Evolutionary conservation across 768 basidiomycete species (phyloP), one percentile per base, ranked within the genome.

Genomic region (Leccinum uliginosum): DNA sequence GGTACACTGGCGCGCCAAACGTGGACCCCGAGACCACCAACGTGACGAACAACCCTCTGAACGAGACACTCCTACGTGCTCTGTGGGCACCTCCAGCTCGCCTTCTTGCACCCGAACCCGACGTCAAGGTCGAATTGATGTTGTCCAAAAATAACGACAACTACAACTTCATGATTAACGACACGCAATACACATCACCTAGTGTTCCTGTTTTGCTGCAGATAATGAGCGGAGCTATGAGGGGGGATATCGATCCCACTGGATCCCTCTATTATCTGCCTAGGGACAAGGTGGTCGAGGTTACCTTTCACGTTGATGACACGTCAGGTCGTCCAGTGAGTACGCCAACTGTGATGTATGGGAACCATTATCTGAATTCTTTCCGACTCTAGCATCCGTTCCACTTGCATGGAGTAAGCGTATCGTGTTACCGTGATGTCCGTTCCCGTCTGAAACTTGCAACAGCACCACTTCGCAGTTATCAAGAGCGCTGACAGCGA

Each of bases 401-500:
- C 50, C 65, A 65, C 45, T 46, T 66, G 6, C 65, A 65, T 7
- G 65, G 59, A 23, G 65, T 66, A 45, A 43, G 65, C 50, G 27
- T 26, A n/a, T 17, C 9, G 11, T 47, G 53, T 14, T 27, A 15
- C 11, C 11, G 15, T 12, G 10, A 30, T 30, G 17, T 24, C 11
- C 3, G 1, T 19, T 21, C 21, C 32, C 43, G 11, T 53, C 43
- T 34, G 26, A 45, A 35, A 51, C 43, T 10, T 8, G n/a, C 38
- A 11, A 51, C 43, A 78, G 76, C 78, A 80, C 53, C 35, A 68
- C 1, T 79, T 79, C 56, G 65, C 63, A 21, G 77, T 80, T 26
- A 66, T 80, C 35, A 68, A 74, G n/a, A 77, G 73, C 54, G 76
- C 76, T 6, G 74, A 74, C 6, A 73, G 66, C 57, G 53, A 57